Conservation (phyloP, 129 eudicot species). For the Pulicaria dysenterica region DNA sequence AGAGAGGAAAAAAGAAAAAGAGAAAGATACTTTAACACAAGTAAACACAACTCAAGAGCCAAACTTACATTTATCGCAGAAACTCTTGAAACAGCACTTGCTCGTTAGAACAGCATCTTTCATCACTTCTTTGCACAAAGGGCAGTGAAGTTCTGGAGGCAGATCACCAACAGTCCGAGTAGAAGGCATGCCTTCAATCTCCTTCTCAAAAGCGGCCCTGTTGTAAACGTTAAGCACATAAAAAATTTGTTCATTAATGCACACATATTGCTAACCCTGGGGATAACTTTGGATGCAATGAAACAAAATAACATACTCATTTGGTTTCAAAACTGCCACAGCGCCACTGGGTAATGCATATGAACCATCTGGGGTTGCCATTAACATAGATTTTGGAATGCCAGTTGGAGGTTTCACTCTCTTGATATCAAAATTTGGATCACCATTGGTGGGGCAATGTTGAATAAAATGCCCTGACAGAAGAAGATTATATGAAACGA, state of each 20-base stretch:
- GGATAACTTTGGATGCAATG: not conserved
- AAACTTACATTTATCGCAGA: conserved; percentile 90
- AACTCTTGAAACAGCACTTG: conserved; percentile 92
- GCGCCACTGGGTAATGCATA: conserved; percentile 95
- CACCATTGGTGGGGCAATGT: conserved; percentile 99
- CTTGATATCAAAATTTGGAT: conserved; percentile 77
- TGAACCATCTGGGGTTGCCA: conserved; percentile 95
- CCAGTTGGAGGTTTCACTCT: conserved; percentile 98
- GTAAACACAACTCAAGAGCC: not conserved
- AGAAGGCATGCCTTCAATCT: conserved; percentile 96
- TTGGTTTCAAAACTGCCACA: conserved; percentile 84
- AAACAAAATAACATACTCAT: conserved; percentile 62
- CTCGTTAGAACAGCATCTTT: conserved; percentile 97
- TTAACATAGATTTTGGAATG: conserved; percentile 93
- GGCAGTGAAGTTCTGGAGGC: conserved; percentile 96
- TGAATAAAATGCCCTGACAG: conserved; percentile 89
- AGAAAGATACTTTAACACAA: not conserved
- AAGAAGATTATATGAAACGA: not conserved
- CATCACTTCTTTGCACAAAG: conserved; percentile 87
- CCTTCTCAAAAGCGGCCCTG: conserved; percentile 99
- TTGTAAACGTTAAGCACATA: conserved; percentile 10
- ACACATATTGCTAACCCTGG: not conserved
- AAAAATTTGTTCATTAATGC: not conserved
- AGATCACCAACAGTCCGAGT: conserved; percentile 82
- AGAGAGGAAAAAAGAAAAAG: not conserved